Percentiles rank a stretch among this genome's conserved stretches.
Conservation (phyloP, 2,329 filamentous ascomycete genomes). For the Cordyceps pruinosa region DNA sequence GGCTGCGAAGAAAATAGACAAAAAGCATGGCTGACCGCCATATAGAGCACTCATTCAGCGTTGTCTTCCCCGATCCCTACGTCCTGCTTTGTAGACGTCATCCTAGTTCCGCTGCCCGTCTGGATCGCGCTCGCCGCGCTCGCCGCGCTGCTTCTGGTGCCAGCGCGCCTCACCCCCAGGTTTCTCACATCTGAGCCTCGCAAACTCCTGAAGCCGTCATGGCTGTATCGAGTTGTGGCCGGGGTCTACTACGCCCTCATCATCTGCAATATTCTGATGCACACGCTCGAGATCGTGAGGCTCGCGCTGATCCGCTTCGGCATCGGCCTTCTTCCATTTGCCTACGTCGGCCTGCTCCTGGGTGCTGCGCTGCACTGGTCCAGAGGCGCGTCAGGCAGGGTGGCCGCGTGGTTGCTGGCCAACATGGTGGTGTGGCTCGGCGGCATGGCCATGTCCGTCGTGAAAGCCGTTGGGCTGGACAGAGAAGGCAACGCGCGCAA, state of each 20-base stretch:
- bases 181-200: not conserved
- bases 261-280: conserved; percentile 2
- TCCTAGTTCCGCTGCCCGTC: conserved; percentile 8
- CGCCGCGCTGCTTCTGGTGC: not conserved
- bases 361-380: conserved; percentile 1
- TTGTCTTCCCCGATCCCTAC: conserved; percentile 1
- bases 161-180: not conserved
- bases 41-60: not conserved
- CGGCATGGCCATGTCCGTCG: not conserved
- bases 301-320: conserved; percentile 4
- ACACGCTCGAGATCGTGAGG: conserved; percentile 9
- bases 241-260: conserved; percentile 6
- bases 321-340: conserved; percentile 8
- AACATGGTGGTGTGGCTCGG: conserved; percentile 10
- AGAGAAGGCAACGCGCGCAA: not conserved
- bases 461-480: conserved; percentile 6
- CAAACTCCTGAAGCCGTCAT: not conserved
- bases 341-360: conserved; percentile 2
- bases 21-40: not conserved
- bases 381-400: not conserved
- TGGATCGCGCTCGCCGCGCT: conserved; percentile 6
- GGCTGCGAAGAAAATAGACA: too few species aligned
- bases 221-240: not conserved
- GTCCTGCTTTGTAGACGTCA: conserved; percentile 10
- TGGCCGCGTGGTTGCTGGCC: not conserved